phyloP scores from a whole-genome alignment of 208 protist species.

The Trichomonas tenax region DNA sequence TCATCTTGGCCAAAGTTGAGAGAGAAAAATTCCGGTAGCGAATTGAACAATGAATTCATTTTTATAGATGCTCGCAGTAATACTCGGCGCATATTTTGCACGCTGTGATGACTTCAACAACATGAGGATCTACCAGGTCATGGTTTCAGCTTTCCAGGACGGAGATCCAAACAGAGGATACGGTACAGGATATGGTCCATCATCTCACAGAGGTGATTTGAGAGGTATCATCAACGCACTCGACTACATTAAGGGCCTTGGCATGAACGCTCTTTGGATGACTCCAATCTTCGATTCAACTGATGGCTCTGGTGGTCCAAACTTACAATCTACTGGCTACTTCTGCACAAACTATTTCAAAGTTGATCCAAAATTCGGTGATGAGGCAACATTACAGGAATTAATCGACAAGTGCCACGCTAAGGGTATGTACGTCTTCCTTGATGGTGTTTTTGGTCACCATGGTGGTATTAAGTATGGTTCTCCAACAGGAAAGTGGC shows the following conservation, averaged over 20 bases:
- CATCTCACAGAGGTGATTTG: not conserved
- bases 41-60: not conserved
- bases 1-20: not conserved
- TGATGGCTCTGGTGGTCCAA: not conserved
- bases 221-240: not conserved
- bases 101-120: not conserved
- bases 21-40: not conserved
- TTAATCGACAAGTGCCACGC: not conserved
- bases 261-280: constrained; percentile 12
- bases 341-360: not conserved
- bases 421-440: not conserved
- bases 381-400: not conserved
- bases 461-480: not conserved
- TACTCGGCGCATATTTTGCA: not conserved
- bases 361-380: not conserved
- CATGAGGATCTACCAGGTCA: not conserved
- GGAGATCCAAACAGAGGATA: not conserved
- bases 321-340: not conserved
- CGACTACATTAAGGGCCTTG: not conserved
- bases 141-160: not conserved
- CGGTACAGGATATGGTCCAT: not conserved
- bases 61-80: not conserved
- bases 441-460: constrained; percentile 12
- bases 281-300: constrained; percentile 9
- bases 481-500: not conserved